Percentiles rank a stretch among this genome's conserved stretches.
These are phyloP conservation scores for Pythium vanterpoolii DNA, from an alignment of 352 stramenopile genomes.

Conservation along the genomic window DNA sequence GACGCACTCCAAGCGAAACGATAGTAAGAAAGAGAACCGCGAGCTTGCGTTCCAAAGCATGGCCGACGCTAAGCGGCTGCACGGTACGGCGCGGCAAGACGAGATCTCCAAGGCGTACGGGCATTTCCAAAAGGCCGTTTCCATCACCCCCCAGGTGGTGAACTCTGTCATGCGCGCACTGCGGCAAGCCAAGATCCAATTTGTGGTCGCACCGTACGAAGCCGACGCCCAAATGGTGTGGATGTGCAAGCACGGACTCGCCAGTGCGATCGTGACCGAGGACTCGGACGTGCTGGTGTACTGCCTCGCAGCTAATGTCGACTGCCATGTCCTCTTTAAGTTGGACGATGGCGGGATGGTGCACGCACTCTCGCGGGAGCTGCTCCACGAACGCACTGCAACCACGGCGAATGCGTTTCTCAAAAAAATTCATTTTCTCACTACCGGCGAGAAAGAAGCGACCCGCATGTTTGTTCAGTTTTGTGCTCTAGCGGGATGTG, in stretches of 20 bases:
- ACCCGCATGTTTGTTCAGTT: constrained; percentile 82
- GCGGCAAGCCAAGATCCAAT: constrained; percentile 36
- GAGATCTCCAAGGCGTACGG: constrained; percentile 55
- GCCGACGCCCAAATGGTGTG: constrained; percentile 80
- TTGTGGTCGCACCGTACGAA: constrained; percentile 75
- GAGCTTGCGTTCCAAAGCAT: constrained; percentile 48
- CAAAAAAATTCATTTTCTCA: constrained; percentile 60
- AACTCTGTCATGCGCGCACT: constrained; percentile 56
- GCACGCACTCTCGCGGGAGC: constrained; percentile 55
- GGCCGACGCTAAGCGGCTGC: constrained; percentile 41
- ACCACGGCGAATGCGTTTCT: constrained; percentile 47
- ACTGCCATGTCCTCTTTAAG: constrained; percentile 62
- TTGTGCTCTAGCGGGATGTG: constrained; percentile 65
- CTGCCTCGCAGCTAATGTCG: constrained; percentile 49
- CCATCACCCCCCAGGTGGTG: constrained; percentile 62
- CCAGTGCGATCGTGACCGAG: constrained; percentile 72
- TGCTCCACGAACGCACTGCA: constrained; percentile 46
- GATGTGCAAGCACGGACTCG: constrained; percentile 62
- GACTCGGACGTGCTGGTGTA: constrained; percentile 82
- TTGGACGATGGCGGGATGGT: constrained; percentile 58
- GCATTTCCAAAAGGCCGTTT: constrained; percentile 61
- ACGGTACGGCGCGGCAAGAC: constrained; percentile 44
- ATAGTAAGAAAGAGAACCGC: constrained; percentile 54
- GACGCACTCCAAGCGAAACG: constrained; percentile 64
- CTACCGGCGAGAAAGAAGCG: constrained; percentile 49